phyloP scores from a whole-genome alignment of 1,284 basidiomycete species.

The Albatrellus sp. region DNA sequence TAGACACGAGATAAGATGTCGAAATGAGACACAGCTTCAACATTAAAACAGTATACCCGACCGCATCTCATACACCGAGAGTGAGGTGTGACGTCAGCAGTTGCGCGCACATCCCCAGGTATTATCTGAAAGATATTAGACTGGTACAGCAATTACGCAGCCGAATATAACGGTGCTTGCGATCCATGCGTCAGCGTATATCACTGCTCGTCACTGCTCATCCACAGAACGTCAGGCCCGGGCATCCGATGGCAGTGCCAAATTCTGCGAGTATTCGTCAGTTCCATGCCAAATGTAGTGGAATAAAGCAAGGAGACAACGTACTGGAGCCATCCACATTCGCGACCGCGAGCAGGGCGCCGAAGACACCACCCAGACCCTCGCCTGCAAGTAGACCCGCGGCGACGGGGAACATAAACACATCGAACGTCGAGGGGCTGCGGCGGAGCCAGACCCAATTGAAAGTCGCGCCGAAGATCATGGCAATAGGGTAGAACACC shows the following conservation, averaged over 20 bases:
- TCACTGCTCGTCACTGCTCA: not conserved
- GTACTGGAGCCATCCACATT: slow-evolving; percentile 30
- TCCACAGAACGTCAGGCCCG: not conserved
- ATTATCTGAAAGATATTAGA: too few relatives aligned
- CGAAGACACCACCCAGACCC: slow-evolving; percentile 57
- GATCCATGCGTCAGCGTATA: not conserved
- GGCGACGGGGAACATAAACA: slow-evolving; percentile 52
- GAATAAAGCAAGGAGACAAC: not conserved
- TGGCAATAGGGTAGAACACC: slow-evolving; percentile 35
- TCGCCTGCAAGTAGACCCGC: slow-evolving; percentile 58
- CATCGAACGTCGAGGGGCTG: slow-evolving; percentile 32
- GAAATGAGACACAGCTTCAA: too few relatives aligned
- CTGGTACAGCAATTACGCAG: too few relatives aligned
- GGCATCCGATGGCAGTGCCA: slow-evolving; percentile 4
- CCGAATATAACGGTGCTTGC: too few relatives aligned
- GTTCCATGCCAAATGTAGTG: not conserved
- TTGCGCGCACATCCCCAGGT: too few relatives aligned
- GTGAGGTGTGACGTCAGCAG: too few relatives aligned
- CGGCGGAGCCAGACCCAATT: slow-evolving; percentile 39
- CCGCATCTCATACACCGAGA: too few relatives aligned
- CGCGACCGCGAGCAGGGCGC: slow-evolving; percentile 39
- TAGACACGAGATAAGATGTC: too few relatives aligned
- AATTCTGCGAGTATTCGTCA: not conserved
- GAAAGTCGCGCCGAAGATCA: slow-evolving; percentile 24
- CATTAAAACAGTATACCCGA: too few relatives aligned